Percentiles rank a stretch among this genome's conserved stretches.
phyloP scores from a whole-genome alignment of 441 rosid species.

The Iberis amara region DNA sequence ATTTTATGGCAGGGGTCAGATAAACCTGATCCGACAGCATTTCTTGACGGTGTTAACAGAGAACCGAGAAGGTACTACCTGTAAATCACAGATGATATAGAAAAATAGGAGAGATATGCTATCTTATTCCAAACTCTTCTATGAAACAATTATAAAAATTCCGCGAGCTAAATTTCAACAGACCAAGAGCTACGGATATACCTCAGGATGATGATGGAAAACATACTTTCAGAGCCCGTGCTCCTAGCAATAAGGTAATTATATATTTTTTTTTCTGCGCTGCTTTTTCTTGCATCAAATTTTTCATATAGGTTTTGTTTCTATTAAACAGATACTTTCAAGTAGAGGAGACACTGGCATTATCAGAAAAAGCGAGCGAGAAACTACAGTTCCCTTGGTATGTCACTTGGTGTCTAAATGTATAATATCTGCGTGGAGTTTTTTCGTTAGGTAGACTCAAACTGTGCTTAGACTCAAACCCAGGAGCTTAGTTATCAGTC shows the following conservation, averaged over 20 bases:
- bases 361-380: constrained; percentile 58
- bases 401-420: not conserved
- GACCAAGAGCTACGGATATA: constrained; percentile 39
- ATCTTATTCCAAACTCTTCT: not conserved
- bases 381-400: constrained; percentile 70
- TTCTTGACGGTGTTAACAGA: constrained; percentile 37
- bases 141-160: not conserved
- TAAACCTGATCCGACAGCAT: constrained; percentile 31
- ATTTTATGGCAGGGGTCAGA: constrained; percentile 39
- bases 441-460: constrained; percentile 12
- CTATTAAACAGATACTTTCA: constrained; percentile 52
- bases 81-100: not conserved
- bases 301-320: constrained; percentile 10
- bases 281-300: constrained; percentile 17
- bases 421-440: not conserved
- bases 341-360: constrained; percentile 65
- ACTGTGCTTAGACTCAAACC: constrained; percentile 20
- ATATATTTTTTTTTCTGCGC: not conserved
- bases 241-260: constrained; percentile 58
- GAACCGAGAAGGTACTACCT: constrained; percentile 45
- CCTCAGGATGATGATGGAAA: constrained; percentile 35
- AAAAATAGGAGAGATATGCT: not conserved
- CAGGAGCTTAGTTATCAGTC: constrained; percentile 60
- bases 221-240: constrained; percentile 53
- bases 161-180: constrained; percentile 7